These are phyloP conservation scores for Beauveria australis DNA, from an alignment of 2,329 filamentous ascomycete species.

Conservation along the genomic window DNA sequence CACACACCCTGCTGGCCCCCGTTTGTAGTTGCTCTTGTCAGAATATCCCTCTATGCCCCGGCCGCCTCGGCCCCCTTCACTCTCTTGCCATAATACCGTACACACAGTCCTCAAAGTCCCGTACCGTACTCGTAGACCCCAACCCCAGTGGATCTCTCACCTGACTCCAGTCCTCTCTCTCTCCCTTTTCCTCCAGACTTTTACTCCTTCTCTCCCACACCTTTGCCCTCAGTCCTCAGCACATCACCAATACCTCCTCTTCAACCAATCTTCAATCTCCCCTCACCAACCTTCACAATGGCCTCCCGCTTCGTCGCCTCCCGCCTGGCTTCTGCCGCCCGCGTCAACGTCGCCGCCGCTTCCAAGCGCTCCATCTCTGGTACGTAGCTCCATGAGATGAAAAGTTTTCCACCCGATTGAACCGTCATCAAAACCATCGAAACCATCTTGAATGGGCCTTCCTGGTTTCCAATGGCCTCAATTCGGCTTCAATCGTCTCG, in stretches of 20 bases:
- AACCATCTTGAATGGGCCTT: constrained; percentile 6
- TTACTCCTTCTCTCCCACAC: constrained; percentile 21
- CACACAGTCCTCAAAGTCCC: constrained; percentile 3
- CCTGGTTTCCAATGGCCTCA: constrained; percentile 12
- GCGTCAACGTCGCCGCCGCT: constrained; percentile 64
- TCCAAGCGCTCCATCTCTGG: constrained; percentile 71
- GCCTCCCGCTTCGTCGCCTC: constrained; percentile 70
- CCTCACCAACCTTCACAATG: constrained; percentile 60
- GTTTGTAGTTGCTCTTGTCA: constrained; percentile 4
- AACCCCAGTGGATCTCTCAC: constrained; percentile 14
- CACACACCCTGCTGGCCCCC: constrained; percentile 11
- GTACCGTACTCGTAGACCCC: constrained; percentile 9
- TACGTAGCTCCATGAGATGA: constrained; percentile 36
- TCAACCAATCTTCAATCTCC: constrained; percentile 31
- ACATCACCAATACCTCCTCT: constrained; percentile 14
- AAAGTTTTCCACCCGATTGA: constrained; percentile 19
- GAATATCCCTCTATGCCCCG: constrained; percentile 11
- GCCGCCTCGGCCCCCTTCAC: constrained; percentile 6
- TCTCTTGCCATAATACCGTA: constrained; percentile 3
- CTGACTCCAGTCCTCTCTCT: constrained; percentile 17
- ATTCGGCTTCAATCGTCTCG: background rate
- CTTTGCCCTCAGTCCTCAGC: constrained; percentile 17
- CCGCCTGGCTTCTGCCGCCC: constrained; percentile 69
- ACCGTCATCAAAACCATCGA: background rate
- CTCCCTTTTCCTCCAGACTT: constrained; percentile 22